Percentiles rank a stretch among this genome's conserved stretches.
These are phyloP conservation scores for Lepidium sativum DNA, from an alignment of 345 rosid species.

Conservation along the genomic window DNA sequence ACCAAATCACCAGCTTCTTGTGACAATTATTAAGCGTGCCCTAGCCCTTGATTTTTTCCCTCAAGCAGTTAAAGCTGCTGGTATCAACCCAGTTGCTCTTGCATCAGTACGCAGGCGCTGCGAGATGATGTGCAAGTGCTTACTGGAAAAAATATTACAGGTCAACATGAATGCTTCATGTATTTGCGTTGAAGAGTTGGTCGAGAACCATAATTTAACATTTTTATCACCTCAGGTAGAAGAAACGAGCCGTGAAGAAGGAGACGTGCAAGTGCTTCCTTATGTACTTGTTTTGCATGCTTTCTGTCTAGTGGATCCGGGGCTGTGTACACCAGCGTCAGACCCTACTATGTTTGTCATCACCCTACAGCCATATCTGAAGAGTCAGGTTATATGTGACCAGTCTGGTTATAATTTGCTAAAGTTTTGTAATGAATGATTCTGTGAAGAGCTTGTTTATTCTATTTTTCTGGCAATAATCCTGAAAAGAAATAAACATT, in stretches of 20 bases:
- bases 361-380: slow-evolving; percentile 93
- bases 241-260: slow-evolving; percentile 64
- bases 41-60: slow-evolving; percentile 91
- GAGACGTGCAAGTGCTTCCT: slow-evolving; percentile 63
- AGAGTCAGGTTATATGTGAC: slow-evolving; percentile 63
- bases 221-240: slow-evolving; percentile 51
- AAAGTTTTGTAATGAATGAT: slow-evolving; percentile 4
- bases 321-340: slow-evolving; percentile 83
- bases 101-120: slow-evolving; percentile 90
- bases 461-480: slow-evolving; percentile 7
- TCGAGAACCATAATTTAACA: slow-evolving; percentile 6
- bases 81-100: slow-evolving; percentile 77
- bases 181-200: slow-evolving; percentile 9
- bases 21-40: slow-evolving; percentile 76
- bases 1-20: slow-evolving; percentile 84
- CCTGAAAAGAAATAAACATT: neutral
- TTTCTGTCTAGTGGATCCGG: slow-evolving; percentile 90
- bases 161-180: slow-evolving; percentile 27
- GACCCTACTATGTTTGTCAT: slow-evolving; percentile 89
- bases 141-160: slow-evolving; percentile 93
- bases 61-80: slow-evolving; percentile 94
- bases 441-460: slow-evolving; percentile 5
- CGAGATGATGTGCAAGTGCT: slow-evolving; percentile 93
- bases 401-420: slow-evolving; percentile 1
- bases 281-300: slow-evolving; percentile 85